A percentile compares a stretch with the other conserved stretches of the same genome.
phyloP scores from a whole-genome alignment of 176 grass and related monocot species.

The Thinopyrum elongatum region DNA sequence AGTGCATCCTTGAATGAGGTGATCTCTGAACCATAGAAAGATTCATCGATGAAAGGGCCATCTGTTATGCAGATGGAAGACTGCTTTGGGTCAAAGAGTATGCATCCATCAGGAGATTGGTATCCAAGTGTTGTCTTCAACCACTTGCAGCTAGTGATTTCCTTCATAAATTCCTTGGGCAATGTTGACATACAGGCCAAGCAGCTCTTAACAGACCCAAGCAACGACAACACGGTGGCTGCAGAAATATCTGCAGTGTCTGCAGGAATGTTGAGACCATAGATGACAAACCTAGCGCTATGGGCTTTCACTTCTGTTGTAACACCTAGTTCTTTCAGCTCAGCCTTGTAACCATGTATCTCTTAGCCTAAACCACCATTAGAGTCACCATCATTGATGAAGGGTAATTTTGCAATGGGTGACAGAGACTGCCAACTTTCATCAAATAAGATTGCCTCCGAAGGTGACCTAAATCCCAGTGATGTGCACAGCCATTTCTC shows the following conservation, averaged over 20 bases:
- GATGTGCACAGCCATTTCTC: slow-evolving; percentile 62
- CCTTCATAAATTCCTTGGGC: slow-evolving; percentile 35
- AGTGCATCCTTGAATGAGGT: slow-evolving; percentile 38
- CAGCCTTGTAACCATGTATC: slow-evolving; percentile 54
- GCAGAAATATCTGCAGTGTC: slow-evolving; percentile 28
- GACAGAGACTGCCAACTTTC: slow-evolving; percentile 37
- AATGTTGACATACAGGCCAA: background rate
- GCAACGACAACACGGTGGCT: slow-evolving; percentile 32
- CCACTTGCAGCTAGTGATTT: slow-evolving; percentile 42
- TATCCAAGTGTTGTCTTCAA: slow-evolving; percentile 59
- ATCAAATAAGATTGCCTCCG: slow-evolving; percentile 40
- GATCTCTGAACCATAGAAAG: slow-evolving; percentile 52
- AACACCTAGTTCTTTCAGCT: slow-evolving; percentile 24
- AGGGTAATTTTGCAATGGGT: slow-evolving; percentile 45
- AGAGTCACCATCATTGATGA: slow-evolving; percentile 47
- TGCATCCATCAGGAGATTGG: slow-evolving; percentile 34
- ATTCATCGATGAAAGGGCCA: slow-evolving; percentile 74
- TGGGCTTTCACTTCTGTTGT: slow-evolving; percentile 30
- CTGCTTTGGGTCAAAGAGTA: slow-evolving; percentile 56
- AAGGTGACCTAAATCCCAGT: slow-evolving; percentile 48
- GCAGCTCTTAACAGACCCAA: slow-evolving; percentile 36
- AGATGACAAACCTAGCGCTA: slow-evolving; percentile 40
- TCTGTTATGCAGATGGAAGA: slow-evolving; percentile 38
- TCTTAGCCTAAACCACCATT: slow-evolving; percentile 29
- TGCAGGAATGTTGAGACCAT: slow-evolving; percentile 48